Percentiles rank a stretch among this genome's conserved stretches.
These are phyloP conservation scores for Bromus sterilis DNA, from an alignment of 176 grass and related monocot genomes.

Conservation along the genomic window DNA sequence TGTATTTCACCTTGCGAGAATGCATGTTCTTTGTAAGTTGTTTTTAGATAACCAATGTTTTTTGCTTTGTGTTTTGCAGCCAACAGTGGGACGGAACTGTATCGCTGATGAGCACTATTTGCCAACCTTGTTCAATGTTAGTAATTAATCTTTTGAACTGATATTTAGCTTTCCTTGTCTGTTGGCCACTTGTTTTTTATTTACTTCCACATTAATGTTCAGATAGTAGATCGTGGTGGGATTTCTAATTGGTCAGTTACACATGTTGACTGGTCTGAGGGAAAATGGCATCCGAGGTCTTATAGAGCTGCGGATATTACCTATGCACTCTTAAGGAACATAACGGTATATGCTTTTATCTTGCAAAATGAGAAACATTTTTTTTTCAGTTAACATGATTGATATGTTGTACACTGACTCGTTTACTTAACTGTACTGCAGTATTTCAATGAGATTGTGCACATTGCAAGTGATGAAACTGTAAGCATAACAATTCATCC, in stretches of 20 bases:
- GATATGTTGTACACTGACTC: conserved; percentile 7
- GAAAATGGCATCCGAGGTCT: conserved; percentile 97
- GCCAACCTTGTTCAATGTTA: conserved; percentile 89
- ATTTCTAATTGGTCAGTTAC: conserved; percentile 97
- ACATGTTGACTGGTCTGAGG: conserved; percentile 98
- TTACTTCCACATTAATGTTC: conserved; percentile 17
- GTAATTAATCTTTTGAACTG: conserved; percentile 25
- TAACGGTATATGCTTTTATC: conserved; percentile 60
- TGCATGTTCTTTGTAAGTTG: not conserved
- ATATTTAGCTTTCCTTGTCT: conserved; percentile 1
- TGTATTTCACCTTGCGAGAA: not conserved
- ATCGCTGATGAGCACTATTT: conserved; percentile 99
- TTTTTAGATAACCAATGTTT: conserved; percentile 7
- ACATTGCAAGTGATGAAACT: conserved; percentile 76
- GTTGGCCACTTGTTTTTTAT: not conserved
- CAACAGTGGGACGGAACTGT: conserved; percentile 90
- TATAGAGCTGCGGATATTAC: conserved; percentile 87
- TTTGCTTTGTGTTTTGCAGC: conserved; percentile 58
- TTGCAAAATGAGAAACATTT: not conserved
- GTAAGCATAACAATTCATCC: conserved; percentile 30
- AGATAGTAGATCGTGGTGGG: conserved; percentile 93
- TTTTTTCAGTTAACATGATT: not conserved
- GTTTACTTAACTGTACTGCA: conserved; percentile 35
- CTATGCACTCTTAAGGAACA: conserved; percentile 73
- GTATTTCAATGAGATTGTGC: conserved; percentile 63